Conservation (phyloP, 805 yeast genomes). For the Candida nanaspora region DNA sequence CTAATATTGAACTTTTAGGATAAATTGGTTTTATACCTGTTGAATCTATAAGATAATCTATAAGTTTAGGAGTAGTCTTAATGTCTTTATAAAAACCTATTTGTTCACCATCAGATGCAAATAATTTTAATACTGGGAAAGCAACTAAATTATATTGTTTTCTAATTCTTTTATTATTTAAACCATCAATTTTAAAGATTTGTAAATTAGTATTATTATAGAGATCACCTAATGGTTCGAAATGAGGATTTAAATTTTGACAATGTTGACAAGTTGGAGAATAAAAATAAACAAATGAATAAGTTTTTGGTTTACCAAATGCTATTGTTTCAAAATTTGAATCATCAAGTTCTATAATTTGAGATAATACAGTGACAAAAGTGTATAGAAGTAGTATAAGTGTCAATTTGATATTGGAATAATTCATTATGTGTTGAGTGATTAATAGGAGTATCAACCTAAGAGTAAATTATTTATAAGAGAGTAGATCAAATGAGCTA, state of each 20-base stretch:
- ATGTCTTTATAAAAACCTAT: constrained; percentile 31
- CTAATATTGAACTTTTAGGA: constrained; percentile 16
- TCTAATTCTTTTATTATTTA: constrained; percentile 27
- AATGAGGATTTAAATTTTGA: constrained; percentile 35
- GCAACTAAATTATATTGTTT: constrained; percentile 31
- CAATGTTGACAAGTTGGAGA: constrained; percentile 41
- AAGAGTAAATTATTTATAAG: no score
- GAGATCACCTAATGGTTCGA: constrained; percentile 35
- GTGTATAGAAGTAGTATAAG: not conserved
- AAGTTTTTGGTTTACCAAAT: constrained; percentile 20
- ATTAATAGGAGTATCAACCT: no score
- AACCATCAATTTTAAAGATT: constrained; percentile 29
- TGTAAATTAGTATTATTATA: constrained; percentile 31
- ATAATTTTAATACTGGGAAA: constrained; percentile 44
- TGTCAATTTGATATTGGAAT: not conserved
- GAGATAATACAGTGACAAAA: not conserved
- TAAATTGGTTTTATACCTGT: constrained; percentile 28
- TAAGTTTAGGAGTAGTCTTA: constrained; percentile 21
- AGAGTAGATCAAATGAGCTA: no score
- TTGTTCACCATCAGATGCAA: constrained; percentile 33
- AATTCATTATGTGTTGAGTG: no score
- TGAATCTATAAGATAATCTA: constrained; percentile 22
- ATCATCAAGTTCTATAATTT: constrained; percentile 15
- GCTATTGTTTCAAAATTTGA: constrained; percentile 15
- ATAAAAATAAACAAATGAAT: constrained; percentile 40